These are phyloP conservation scores for Stentor coeruleus DNA, from an alignment of 73 alveolate species.

Conservation along the genomic window DNA sequence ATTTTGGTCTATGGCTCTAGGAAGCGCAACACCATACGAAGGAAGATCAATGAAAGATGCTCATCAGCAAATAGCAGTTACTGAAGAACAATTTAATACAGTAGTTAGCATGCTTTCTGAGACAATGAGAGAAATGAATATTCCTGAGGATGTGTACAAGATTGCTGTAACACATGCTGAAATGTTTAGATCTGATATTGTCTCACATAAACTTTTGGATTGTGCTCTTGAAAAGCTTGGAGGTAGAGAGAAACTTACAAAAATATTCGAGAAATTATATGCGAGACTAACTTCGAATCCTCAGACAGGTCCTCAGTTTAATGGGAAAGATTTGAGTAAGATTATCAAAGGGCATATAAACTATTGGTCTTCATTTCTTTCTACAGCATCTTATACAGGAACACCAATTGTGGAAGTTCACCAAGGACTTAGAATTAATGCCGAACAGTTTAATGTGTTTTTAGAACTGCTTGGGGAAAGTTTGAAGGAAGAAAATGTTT, in stretches of 20 bases:
- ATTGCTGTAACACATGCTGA: background rate
- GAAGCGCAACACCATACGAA: background rate
- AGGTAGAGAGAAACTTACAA: too few species aligned
- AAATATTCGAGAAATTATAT: too few species aligned
- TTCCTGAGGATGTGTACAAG: background rate
- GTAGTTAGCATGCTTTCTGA: background rate
- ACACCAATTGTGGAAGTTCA: background rate
- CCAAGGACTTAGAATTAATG: background rate
- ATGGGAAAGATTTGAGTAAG: background rate
- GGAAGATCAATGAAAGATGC: background rate
- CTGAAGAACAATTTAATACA: background rate
- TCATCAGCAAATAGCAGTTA: background rate
- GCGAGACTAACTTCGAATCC: background rate
- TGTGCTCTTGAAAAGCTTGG: too few species aligned
- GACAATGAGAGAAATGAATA: background rate
- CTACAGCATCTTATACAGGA: too few species aligned
- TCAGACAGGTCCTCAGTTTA: background rate
- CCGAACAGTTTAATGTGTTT: background rate
- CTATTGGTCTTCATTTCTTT: too few species aligned
- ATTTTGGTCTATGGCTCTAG: background rate
- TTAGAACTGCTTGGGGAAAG: background rate
- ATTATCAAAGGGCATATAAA: too few species aligned
- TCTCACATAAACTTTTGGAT: background rate
- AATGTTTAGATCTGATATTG: background rate
- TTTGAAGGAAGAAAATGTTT: background rate